Percentiles rank a stretch among this genome's conserved stretches.
phyloP scores from a whole-genome alignment of 1,284 basidiomycete species.

The Sporisorium iseilematis-ciliati region DNA sequence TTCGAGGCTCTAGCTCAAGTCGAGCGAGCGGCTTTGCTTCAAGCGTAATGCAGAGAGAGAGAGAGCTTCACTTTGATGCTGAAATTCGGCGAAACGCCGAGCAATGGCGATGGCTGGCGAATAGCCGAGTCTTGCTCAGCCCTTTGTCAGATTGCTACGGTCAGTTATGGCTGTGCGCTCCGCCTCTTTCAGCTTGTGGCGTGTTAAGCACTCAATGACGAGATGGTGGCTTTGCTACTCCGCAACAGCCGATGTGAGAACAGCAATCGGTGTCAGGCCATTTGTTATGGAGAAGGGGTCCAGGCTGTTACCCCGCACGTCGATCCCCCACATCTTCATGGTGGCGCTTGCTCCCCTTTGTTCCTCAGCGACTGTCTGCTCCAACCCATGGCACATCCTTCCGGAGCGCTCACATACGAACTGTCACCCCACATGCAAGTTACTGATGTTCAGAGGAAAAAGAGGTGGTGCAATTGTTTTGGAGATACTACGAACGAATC shows the following conservation, averaged over 20 bases:
- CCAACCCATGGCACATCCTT: background rate
- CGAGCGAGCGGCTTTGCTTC: too few relatives aligned
- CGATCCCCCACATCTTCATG: background rate
- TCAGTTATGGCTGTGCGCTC: too few relatives aligned
- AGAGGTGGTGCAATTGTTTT: conserved; percentile 34
- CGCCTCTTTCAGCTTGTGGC: too few relatives aligned
- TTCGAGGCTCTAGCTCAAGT: too few relatives aligned
- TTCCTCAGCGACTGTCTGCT: too few relatives aligned
- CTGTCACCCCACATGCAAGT: background rate
- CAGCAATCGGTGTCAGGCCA: background rate
- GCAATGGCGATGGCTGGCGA: too few relatives aligned
- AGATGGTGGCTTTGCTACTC: background rate
- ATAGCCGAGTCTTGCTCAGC: too few relatives aligned
- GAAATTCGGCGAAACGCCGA: too few relatives aligned
- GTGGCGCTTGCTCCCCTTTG: background rate
- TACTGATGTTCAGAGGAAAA: background rate
- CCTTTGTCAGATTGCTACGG: too few relatives aligned
- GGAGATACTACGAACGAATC: conserved; percentile 3
- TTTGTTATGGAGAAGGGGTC: background rate
- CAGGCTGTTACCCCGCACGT: background rate
- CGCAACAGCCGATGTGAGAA: background rate
- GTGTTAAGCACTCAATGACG: background rate
- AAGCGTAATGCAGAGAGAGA: too few relatives aligned
- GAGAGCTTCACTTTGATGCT: too few relatives aligned
- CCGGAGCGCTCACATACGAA: background rate